Conservation (phyloP, 2,329 filamentous ascomycete species). For the Botrytis fabae region DNA sequence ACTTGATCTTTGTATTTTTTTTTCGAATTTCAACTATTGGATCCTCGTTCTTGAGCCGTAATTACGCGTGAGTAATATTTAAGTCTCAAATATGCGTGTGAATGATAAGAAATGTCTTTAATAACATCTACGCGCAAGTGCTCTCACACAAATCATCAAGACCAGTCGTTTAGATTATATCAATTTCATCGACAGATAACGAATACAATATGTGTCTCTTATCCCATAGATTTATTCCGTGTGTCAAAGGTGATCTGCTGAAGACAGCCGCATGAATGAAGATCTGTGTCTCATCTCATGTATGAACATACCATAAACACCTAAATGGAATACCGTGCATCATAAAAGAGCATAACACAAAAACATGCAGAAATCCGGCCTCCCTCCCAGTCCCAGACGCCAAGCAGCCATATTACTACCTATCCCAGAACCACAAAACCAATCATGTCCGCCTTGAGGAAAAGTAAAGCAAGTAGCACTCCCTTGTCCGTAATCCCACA, state of each 20-base stretch:
- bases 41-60: neutral
- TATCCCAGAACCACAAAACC: neutral
- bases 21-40: neutral
- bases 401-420: neutral
- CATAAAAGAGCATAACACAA: neutral
- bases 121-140: neutral
- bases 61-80: neutral
- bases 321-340: neutral
- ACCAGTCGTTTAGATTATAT: neutral
- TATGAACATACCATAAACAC: neutral
- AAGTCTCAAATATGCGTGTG: neutral
- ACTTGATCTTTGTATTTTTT: neutral
- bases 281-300: neutral
- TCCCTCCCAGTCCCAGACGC: neutral
- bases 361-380: neutral
- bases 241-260: neutral
- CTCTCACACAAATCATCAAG: neutral
- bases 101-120: neutral
- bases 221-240: neutral
- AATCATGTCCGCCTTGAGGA: neutral
- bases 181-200: neutral
- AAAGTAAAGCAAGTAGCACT: neutral
- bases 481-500: neutral
- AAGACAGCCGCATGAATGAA: neutral
- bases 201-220: neutral